A percentile compares a stretch with the other conserved stretches of the same genome.
Conservation (phyloP, 768 basidiomycete species). For the Tylopilus subfusipes region DNA sequence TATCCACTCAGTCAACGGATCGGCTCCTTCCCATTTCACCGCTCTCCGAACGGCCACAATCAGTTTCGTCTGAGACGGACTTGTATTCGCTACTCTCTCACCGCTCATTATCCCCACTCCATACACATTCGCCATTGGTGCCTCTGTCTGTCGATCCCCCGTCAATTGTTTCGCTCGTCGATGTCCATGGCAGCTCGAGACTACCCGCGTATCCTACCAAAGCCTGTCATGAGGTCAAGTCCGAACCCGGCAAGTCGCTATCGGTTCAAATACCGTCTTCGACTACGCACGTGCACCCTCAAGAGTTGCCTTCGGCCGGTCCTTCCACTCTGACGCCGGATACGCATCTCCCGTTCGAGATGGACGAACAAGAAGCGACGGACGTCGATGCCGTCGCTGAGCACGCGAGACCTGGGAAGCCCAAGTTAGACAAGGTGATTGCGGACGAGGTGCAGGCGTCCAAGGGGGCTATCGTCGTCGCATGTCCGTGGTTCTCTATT, state of each 20-base stretch:
- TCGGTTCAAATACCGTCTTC: not conserved
- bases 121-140: not conserved
- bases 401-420: constrained; percentile 61
- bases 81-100: constrained; percentile 6
- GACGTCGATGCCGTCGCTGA: constrained; percentile 62
- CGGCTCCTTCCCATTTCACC: constrained; percentile 19
- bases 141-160: not conserved
- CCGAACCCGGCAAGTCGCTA: constrained; percentile 2
- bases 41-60: constrained; percentile 14
- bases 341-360: constrained; percentile 34
- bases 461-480: constrained; percentile 57
- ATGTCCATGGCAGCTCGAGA: not conserved
- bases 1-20: constrained; percentile 20
- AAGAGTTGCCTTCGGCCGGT: not conserved
- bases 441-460: constrained; percentile 60
- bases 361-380: constrained; percentile 55
- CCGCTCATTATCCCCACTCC: constrained; percentile 5
- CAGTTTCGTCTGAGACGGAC: constrained; percentile 15
- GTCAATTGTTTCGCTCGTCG: constrained; percentile 6
- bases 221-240: constrained; percentile 1
- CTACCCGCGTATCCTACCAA: not conserved
- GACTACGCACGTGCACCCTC: not conserved
- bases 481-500: constrained; percentile 49
- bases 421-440: constrained; percentile 58
- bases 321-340: not conserved